phyloP scores from a whole-genome alignment of 2,329 filamentous ascomycete genomes.

The Ceratocystiopsis minuta region DNA sequence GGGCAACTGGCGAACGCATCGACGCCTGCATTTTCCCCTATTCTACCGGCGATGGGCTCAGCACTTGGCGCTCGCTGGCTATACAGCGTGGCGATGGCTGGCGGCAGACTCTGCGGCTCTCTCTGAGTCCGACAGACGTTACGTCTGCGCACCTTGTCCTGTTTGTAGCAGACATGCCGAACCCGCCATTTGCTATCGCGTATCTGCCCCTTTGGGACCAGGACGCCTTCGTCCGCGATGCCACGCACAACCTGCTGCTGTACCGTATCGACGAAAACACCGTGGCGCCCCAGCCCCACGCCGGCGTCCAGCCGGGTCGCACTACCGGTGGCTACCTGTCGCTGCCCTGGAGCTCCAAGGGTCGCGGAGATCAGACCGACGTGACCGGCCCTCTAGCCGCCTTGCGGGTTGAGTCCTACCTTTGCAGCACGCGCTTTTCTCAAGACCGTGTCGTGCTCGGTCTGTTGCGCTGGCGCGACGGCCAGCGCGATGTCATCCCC shows the following conservation, averaged over 20 bases:
- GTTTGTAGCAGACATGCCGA: constrained; percentile 72
- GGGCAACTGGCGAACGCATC: constrained; percentile 59
- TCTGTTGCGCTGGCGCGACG: constrained; percentile 71
- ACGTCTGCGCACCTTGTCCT: constrained; percentile 71
- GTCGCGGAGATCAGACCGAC: constrained; percentile 51
- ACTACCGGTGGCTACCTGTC: constrained; percentile 59
- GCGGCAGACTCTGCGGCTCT: constrained; percentile 75
- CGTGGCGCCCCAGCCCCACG: constrained; percentile 41
- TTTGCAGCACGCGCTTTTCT: constrained; percentile 89
- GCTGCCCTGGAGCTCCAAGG: constrained; percentile 58
- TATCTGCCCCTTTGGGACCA: constrained; percentile 91
- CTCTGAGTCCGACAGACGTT: constrained; percentile 63
- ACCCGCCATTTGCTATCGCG: constrained; percentile 75
- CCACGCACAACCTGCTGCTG: constrained; percentile 59
- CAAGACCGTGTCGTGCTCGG: constrained; percentile 78
- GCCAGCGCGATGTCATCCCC: constrained; percentile 51
- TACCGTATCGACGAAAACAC: constrained; percentile 90
- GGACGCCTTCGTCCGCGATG: constrained; percentile 77
- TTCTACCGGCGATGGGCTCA: constrained; percentile 61
- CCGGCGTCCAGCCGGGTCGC: constrained; percentile 30
- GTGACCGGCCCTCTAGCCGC: constrained; percentile 64
- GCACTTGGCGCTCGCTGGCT: constrained; percentile 75
- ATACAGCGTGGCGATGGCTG: constrained; percentile 64
- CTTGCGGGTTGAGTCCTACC: constrained; percentile 63
- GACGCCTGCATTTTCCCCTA: constrained; percentile 76